Conservation (phyloP, 2,329 filamentous ascomycete genomes). For the Eutypa lata region DNA sequence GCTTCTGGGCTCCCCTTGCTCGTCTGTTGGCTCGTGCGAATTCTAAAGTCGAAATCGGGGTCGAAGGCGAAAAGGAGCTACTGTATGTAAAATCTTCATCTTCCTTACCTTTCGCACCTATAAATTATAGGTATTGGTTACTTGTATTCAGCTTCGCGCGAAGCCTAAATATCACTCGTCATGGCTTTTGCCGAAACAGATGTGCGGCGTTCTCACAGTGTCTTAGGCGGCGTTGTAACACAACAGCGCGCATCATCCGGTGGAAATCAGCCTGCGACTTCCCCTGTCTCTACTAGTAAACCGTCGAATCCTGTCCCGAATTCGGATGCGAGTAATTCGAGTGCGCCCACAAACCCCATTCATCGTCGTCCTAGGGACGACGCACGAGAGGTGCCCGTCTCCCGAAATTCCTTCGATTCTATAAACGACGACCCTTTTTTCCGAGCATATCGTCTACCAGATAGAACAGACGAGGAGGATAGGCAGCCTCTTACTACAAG, state of each 20-base stretch:
- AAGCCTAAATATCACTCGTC: conserved; percentile 10
- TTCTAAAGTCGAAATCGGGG: neutral
- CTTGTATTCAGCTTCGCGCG: conserved; percentile 5
- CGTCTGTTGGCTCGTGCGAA: neutral
- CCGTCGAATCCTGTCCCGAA: conserved; percentile 5
- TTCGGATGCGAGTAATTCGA: conserved; percentile 7
- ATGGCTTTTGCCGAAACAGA: conserved; percentile 6
- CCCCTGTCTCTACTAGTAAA: conserved; percentile 3
- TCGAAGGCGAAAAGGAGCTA: neutral
- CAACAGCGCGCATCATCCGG: conserved; percentile 4
- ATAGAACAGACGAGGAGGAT: conserved; percentile 26
- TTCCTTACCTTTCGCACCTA: neutral
- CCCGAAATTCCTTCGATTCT: conserved; percentile 49
- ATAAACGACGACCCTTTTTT: conserved; percentile 57
- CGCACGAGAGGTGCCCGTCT: conserved; percentile 17
- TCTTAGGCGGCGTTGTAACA: conserved; percentile 6
- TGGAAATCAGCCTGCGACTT: conserved; percentile 3
- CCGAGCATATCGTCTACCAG: conserved; percentile 40
- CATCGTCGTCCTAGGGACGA: conserved; percentile 1
- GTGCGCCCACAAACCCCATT: conserved; percentile 1
- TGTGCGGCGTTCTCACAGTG: conserved; percentile 10
- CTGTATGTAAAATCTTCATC: neutral
- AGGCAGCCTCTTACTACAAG: conserved; percentile 24
- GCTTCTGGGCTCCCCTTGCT: neutral
- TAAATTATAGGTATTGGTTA: too few relatives aligned